These are phyloP conservation scores for Allium sativum DNA, from an alignment of 106 monocot species.

Conservation along the genomic window DNA sequence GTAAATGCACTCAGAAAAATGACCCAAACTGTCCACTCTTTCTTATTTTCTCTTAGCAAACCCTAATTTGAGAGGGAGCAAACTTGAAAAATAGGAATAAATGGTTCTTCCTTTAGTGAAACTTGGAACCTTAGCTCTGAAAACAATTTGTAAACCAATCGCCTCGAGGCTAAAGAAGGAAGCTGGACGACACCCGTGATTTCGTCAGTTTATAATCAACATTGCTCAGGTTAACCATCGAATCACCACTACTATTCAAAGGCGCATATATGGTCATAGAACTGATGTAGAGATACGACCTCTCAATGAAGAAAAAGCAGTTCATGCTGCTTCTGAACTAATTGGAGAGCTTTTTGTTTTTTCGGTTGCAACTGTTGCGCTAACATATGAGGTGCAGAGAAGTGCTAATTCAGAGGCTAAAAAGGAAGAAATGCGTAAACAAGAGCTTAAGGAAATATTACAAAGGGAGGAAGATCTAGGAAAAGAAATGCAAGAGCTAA, in stretches of 20 bases:
- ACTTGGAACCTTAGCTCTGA: constrained; percentile 47
- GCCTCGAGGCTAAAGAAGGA: constrained; percentile 46
- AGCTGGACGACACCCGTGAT: constrained; percentile 52
- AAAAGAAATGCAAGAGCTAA: constrained; percentile 27
- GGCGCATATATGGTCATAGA: constrained; percentile 70
- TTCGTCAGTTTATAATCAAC: constrained; percentile 50
- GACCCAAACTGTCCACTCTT: no score
- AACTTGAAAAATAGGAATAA: neutral
- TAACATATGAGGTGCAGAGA: constrained; percentile 93
- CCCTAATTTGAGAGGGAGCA: neutral
- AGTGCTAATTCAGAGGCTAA: constrained; percentile 88
- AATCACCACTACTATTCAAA: constrained; percentile 70
- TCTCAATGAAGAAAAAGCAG: constrained; percentile 86
- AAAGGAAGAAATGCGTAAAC: constrained; percentile 62
- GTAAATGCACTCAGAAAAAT: no score
- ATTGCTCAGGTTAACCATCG: constrained; percentile 83
- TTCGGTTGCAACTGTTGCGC: constrained; percentile 64
- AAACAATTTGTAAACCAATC: constrained; percentile 50
- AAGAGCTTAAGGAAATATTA: constrained; percentile 46
- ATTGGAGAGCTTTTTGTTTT: constrained; percentile 80
- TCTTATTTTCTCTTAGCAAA: neutral
- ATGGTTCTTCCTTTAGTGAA: constrained; percentile 62
- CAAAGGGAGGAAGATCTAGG: constrained; percentile 27
- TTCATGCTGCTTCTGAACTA: constrained; percentile 86
- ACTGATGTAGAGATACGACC: constrained; percentile 83